phyloP scores from a whole-genome alignment of 306 rosid genomes.

The Prunus padus region DNA sequence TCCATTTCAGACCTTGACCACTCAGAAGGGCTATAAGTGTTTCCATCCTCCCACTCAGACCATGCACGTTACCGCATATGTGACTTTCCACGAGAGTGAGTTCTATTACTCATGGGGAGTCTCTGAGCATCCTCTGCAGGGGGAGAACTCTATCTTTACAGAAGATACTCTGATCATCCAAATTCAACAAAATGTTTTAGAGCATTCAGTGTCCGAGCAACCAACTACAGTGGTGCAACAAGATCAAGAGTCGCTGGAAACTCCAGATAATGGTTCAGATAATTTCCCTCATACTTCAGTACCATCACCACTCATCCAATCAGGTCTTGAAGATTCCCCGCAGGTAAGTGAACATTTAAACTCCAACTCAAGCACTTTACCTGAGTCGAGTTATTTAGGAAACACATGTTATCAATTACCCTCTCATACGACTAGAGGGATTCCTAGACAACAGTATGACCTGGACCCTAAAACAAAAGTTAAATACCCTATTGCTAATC shows the following conservation, averaged over 20 bases:
- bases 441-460: background rate
- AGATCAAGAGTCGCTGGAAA: background rate
- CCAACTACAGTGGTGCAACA: background rate
- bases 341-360: background rate
- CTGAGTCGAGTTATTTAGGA: background rate
- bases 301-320: no score
- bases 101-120: background rate
- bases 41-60: background rate
- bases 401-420: background rate
- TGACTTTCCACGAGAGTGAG: background rate
- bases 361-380: background rate
- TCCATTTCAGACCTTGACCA: no score
- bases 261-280: background rate
- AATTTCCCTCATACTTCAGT: background rate
- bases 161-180: background rate
- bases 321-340: background rate
- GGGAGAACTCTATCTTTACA: background rate
- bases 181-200: background rate
- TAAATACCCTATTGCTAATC: background rate
- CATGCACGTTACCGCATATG: background rate
- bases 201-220: background rate
- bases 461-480: background rate
- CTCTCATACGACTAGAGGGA: background rate
- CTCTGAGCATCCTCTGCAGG: background rate
- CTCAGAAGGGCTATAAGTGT: background rate